A percentile compares a stretch with the other conserved stretches of the same genome.
Conservation (phyloP, 169 alveolate species). For the Cyclospora cayetanensis region DNA sequence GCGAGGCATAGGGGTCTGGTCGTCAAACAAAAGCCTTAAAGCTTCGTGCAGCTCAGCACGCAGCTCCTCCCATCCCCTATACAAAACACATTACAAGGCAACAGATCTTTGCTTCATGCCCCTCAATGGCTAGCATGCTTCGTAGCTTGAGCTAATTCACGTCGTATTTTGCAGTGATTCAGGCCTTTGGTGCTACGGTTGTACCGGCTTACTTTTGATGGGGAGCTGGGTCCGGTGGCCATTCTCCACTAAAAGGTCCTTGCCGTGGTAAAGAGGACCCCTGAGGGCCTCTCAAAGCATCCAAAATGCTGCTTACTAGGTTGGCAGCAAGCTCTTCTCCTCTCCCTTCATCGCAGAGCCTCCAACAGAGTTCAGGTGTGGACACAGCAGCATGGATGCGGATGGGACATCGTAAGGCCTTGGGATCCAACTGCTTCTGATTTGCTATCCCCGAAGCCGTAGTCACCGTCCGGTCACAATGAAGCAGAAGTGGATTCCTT, state of each 20-base stretch:
- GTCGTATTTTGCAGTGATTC: no score
- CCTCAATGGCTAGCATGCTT: no score
- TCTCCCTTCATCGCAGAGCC: neutral
- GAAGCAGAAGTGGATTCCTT: no score
- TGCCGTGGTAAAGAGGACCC: neutral
- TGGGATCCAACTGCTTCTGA: no score
- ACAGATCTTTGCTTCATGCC: no score
- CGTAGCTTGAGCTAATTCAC: no score
- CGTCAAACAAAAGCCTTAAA: neutral
- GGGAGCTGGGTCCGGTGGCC: neutral
- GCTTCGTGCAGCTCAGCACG: conserved; percentile 7
- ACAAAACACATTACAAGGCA: no score
- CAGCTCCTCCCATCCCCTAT: conserved; percentile 2
- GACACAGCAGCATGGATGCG: neutral
- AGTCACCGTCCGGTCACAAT: no score
- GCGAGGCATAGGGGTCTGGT: neutral
- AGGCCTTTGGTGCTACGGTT: no score
- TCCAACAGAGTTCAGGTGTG: neutral
- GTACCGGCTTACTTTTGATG: no score
- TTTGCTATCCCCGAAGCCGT: no score
- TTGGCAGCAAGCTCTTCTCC: conserved; percentile 4
- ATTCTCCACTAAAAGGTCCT: neutral
- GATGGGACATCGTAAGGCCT: conserved; percentile 2
- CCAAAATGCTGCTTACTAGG: neutral
- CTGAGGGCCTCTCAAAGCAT: conserved; percentile 54